A percentile compares a stretch with the other conserved stretches of the same genome.
These are phyloP conservation scores for Daucus carota DNA, from an alignment of 129 eudicot genomes.

Conservation along the genomic window DNA sequence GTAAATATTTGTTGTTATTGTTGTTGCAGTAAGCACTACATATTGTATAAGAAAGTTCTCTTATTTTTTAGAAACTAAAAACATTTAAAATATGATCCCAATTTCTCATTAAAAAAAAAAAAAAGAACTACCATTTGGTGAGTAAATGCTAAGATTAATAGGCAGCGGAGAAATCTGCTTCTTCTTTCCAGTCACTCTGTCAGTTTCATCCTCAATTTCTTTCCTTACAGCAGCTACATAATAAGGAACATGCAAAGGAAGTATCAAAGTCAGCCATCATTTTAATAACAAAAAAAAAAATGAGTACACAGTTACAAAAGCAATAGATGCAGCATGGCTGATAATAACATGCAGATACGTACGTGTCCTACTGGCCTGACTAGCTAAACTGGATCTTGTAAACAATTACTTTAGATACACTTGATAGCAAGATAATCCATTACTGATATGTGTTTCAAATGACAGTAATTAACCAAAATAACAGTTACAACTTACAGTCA, in stretches of 20 bases:
- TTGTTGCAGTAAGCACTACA: not conserved
- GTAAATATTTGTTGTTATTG: not conserved
- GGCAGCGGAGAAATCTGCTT: conserved; percentile 57
- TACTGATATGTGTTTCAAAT: not conserved
- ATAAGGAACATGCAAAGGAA: conserved; percentile 4
- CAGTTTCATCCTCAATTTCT: conserved; percentile 70
- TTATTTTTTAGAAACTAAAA: not conserved
- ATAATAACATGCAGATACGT: not conserved
- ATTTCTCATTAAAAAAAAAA: not conserved
- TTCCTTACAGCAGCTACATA: conserved; percentile 42
- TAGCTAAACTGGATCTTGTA: not conserved
- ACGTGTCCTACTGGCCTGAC: no score
- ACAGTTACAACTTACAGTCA: no score
- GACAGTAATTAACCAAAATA: not conserved
- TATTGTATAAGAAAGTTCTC: not conserved
- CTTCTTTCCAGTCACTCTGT: conserved; percentile 53
- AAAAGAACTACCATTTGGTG: conserved; percentile 35
- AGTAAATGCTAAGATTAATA: conserved; percentile 53
- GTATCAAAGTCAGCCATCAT: not conserved
- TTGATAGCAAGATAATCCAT: not conserved
- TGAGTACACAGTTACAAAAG: not conserved
- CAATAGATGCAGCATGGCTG: not conserved
- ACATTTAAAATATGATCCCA: not conserved
- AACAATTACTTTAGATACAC: not conserved
- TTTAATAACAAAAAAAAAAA: not conserved